phyloP scores from a whole-genome alignment of 352 stramenopile genomes.

The Phytophthora pisi region DNA sequence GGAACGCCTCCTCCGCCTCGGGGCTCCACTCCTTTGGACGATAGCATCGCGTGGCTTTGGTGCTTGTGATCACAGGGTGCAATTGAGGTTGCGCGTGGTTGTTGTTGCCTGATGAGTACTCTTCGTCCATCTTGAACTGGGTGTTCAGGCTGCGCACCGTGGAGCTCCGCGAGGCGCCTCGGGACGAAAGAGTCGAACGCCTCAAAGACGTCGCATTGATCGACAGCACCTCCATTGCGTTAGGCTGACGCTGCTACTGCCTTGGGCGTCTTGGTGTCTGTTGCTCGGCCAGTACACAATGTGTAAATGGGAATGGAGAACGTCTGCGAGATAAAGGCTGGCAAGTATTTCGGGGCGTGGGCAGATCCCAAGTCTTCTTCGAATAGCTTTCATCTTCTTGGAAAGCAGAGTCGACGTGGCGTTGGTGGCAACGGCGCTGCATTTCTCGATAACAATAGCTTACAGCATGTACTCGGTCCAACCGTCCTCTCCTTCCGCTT shows the following conservation, averaged over 20 bases:
- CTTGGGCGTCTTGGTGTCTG: too few species aligned
- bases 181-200: conserved; percentile 47
- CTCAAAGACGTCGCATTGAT: conserved; percentile 41
- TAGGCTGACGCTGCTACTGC: neutral
- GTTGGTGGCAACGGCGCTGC: neutral
- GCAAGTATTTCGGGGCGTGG: too few species aligned
- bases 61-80: conserved; percentile 50
- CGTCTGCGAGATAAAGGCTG: too few species aligned
- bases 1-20: conserved; percentile 76
- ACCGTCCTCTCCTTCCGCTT: conserved; percentile 12
- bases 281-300: too few species aligned
- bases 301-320: too few species aligned
- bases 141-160: conserved; percentile 25
- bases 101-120: conserved; percentile 35
- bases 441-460: neutral
- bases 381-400: conserved; percentile 8
- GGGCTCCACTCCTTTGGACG: conserved; percentile 73
- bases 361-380: neutral
- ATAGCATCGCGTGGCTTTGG: conserved; percentile 66
- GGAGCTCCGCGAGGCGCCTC: conserved; percentile 32
- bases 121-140: conserved; percentile 68
- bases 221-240: conserved; percentile 40
- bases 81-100: conserved; percentile 23
- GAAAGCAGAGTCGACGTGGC: neutral
- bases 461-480: conserved; percentile 16